phyloP scores from a whole-genome alignment of 192 early-diverging fungal genomes.

The Entomortierella beljakovae region DNA sequence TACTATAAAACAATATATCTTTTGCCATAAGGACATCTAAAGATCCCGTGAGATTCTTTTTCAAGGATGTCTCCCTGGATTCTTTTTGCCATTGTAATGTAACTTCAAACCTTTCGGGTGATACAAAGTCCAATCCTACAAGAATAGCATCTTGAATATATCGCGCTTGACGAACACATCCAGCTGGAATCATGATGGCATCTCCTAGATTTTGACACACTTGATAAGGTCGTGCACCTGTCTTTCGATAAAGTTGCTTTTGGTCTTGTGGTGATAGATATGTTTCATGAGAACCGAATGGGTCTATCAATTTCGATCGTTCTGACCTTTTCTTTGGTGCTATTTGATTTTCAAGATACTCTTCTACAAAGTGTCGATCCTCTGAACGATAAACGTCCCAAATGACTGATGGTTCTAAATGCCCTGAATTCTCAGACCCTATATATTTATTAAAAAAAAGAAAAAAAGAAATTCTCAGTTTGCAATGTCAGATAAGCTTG shows the following conservation, averaged over 20 bases:
- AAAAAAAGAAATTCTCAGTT: too few relatives aligned
- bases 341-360: background rate
- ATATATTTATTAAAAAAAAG: too few relatives aligned
- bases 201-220: slow-evolving; percentile 12
- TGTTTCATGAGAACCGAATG: background rate
- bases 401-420: background rate
- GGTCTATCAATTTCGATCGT: background rate
- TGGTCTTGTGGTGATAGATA: background rate
- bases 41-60: background rate
- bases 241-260: background rate
- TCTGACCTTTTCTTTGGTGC: background rate
- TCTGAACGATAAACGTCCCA: slow-evolving; percentile 22
- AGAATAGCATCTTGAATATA: slow-evolving; percentile 8
- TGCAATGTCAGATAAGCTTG: too few relatives aligned
- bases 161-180: slow-evolving; percentile 7
- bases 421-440: too few relatives aligned
- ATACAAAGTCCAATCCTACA: slow-evolving; percentile 17
- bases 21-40: slow-evolving; percentile 5
- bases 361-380: background rate
- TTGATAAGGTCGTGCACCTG: background rate
- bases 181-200: slow-evolving; percentile 26
- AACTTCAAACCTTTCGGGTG: slow-evolving; percentile 1
- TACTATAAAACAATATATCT: slow-evolving; percentile 7
- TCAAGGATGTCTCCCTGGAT: background rate
- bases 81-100: slow-evolving; percentile 4